Evolutionary conservation across 805 yeast species (phyloP), one percentile per base, ranked within the genome.

Genomic region (Lipomyces kockii): DNA sequence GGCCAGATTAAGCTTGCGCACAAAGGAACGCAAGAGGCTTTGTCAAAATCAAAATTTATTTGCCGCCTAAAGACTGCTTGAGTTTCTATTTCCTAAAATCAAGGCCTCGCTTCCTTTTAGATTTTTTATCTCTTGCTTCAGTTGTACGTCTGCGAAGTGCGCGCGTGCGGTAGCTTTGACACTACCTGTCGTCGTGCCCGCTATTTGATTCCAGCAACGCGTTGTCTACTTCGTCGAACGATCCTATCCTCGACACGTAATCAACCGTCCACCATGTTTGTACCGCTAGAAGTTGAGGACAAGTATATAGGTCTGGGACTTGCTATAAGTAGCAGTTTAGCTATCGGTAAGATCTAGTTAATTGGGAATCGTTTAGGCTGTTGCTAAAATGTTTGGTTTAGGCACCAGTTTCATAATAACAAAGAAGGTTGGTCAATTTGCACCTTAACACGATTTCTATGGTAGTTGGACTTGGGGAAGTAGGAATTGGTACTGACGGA

Each of bases 261-360:
- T n/a, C 20, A n/a, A 29, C 20, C 49, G 20, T 43, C 9, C 49
- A n/a, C 49, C 22, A 43, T 43, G 29, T 25, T 52, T 11, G 34
- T 52, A 20, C 63, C 68, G 7, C 46, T 65, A 11, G 61, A 61
- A 54, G 78, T 89, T 76, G 96, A 91, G 74, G 97, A 92, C 70
- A 92, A 92, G 77, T 92, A 90, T 76, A 89, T 92, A 68, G 97
- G 97, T 25, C 85, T 92, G 67, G 93, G 92, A 14, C 84, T 92
- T 72, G 97, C 97, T 64, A 87, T 92, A 78, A 85, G 92, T 71
- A 88, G 94, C 59, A 91, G 97, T 25, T 80, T 92, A 74, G 97
- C 97, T 43, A 92, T 92, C 68, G 97, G 97, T 27, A 87, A 93
- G 9, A 90, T 95, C 54, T 27, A 25, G 12, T 61, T 32, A 12